phyloP scores from a whole-genome alignment of 805 yeast species.

The Candida krabiensis region DNA sequence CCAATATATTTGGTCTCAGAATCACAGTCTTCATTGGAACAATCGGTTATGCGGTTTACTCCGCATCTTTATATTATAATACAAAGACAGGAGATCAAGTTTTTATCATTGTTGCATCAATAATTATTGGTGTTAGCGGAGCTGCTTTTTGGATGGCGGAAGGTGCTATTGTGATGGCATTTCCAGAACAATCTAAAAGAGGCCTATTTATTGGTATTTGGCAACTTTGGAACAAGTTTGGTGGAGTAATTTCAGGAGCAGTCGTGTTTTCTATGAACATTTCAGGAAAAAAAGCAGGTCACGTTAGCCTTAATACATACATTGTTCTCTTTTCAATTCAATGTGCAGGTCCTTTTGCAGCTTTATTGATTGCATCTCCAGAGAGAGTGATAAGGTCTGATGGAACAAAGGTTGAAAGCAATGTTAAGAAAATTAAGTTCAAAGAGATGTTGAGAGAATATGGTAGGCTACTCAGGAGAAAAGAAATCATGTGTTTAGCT shows the following conservation, averaged over 20 bases:
- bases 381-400: slow-evolving; percentile 27
- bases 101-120: slow-evolving; percentile 24
- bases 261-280: slow-evolving; percentile 16
- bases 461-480: slow-evolving; percentile 9
- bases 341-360: slow-evolving; percentile 21
- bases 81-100: slow-evolving; percentile 24
- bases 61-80: slow-evolving; percentile 26
- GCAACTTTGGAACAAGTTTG: slow-evolving; percentile 23
- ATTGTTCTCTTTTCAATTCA: slow-evolving; percentile 23
- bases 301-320: slow-evolving; percentile 23
- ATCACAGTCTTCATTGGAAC: slow-evolving; percentile 17
- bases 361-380: slow-evolving; percentile 22
- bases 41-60: slow-evolving; percentile 23
- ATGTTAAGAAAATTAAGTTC: slow-evolving; percentile 3
- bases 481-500: slow-evolving; percentile 16
- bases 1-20: slow-evolving; percentile 21
- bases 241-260: slow-evolving; percentile 26
- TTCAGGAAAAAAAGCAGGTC: slow-evolving; percentile 12
- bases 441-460: slow-evolving; percentile 2
- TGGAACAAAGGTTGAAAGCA: slow-evolving; percentile 17
- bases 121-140: slow-evolving; percentile 22
- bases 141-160: slow-evolving; percentile 26
- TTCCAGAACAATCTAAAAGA: slow-evolving; percentile 19
- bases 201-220: slow-evolving; percentile 27
- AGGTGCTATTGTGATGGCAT: slow-evolving; percentile 23